Evolutionary conservation across 257 asterid species (phyloP), one percentile per base, ranked within the genome.

Genomic region (Catharanthus roseus): DNA sequence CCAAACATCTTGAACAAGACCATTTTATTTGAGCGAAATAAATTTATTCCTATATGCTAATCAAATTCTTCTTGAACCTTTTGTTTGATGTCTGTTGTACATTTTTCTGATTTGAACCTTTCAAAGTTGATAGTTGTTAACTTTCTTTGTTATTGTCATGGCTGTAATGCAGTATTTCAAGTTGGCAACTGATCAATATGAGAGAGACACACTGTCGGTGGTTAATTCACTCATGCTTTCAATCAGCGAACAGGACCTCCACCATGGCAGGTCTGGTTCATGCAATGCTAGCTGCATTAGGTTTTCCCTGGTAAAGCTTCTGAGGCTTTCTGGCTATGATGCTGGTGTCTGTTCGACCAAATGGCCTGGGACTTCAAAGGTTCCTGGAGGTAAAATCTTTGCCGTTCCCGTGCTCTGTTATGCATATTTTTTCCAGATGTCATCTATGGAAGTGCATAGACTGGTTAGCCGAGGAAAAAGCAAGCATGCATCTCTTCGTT

Each of bases 211-310:
- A 66, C 75, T 81, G 60, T 73, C 84, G 7, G 82, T 83, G 71
- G 90, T 83, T 58, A 78, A 81, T 70, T 86, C 96, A 3, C 90
- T 82, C 67, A 80, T 81, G 47, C 83, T 80, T 60, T 86, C 89
- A 1, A 75, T 85, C 44, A 73, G 75, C 12, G 92, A 86, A 78
- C 75, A 74, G 31, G 85, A 85, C 57, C 90, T 87, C 77, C 79
- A 70, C 34, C 72, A 68, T 76, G 83, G 79, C 24, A 81, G 77
- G 77, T 77, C 87, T 31, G 85, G 84, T 64, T 80, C 56, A 2
- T 90, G 96, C 87, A 90, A 88, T 81, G 87, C 87, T 60, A 86
- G 87, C 82, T 90, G 96, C 83, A 81, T 90, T 77, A 84, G 88
- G 67, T 85, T 77, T 70, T 76, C 85, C 71, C 82, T 90, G 47